These are phyloP conservation scores for Williopsis jadinii DNA, from an alignment of 1,139 yeast genomes.

Conservation along the genomic window DNA sequence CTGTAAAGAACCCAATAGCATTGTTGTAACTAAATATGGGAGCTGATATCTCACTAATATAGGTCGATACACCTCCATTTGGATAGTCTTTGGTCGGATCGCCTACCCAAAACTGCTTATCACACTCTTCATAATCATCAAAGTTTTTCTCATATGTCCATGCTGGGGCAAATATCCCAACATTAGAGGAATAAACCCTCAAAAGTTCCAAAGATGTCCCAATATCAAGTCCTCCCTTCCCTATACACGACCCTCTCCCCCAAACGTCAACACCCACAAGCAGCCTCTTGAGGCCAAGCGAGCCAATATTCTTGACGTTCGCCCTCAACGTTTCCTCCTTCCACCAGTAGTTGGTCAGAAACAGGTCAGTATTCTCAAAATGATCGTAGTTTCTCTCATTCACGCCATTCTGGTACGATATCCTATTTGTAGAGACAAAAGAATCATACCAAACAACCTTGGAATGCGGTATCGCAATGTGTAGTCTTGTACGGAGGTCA, in stretches of 20 bases:
- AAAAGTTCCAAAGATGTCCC: slow-evolving; percentile 27
- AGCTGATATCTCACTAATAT: slow-evolving; percentile 11
- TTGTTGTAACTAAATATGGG: slow-evolving; percentile 13
- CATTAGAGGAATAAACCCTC: slow-evolving; percentile 26
- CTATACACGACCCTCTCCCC: slow-evolving; percentile 32
- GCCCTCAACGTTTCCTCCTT: slow-evolving; percentile 24
- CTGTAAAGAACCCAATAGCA: slow-evolving; percentile 27
- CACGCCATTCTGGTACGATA: slow-evolving; percentile 32
- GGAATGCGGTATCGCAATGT: slow-evolving; percentile 15
- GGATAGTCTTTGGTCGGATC: slow-evolving; percentile 13
- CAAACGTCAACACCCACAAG: slow-evolving; percentile 35
- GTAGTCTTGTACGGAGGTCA: slow-evolving; percentile 24
- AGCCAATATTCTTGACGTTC: slow-evolving; percentile 29
- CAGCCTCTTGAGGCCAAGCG: slow-evolving; percentile 27
- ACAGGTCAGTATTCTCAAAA: slow-evolving; percentile 25
- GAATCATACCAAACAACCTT: slow-evolving; percentile 35
- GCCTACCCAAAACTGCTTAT: slow-evolving; percentile 31
- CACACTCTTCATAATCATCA: slow-evolving; percentile 25
- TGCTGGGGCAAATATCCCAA: slow-evolving; percentile 35
- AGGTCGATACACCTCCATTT: slow-evolving; percentile 18
- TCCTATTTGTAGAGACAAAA: slow-evolving; percentile 25
- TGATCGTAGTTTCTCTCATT: slow-evolving; percentile 28
- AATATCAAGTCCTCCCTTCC: slow-evolving; percentile 32
- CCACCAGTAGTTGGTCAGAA: slow-evolving; percentile 37
- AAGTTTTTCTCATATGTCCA: slow-evolving; percentile 32